Percentiles rank a stretch among this genome's conserved stretches.
These are phyloP conservation scores for Syncephalis plumigaleata DNA, from an alignment of 371 early-diverging fungal genomes.

Conservation along the genomic window DNA sequence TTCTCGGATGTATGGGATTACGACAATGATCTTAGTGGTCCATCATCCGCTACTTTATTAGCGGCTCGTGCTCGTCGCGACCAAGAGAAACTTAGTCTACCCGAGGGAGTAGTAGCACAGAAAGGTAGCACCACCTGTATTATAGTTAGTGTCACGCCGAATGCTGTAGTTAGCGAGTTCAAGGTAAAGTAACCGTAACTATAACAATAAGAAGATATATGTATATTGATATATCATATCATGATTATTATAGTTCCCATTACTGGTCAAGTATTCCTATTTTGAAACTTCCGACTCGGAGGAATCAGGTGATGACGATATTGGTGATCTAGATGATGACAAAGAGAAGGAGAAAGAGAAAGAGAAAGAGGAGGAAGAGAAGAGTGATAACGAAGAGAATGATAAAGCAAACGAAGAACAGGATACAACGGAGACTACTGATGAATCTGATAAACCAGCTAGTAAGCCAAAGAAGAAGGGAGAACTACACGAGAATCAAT, in stretches of 20 bases:
- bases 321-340: slow-evolving; percentile 6
- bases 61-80: slow-evolving; percentile 1
- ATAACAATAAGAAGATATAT: not conserved
- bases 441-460: too few relatives aligned
- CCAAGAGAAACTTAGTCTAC: slow-evolving; percentile 3
- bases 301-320: slow-evolving; percentile 8
- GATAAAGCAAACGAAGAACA: not conserved
- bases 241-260: slow-evolving; percentile 30
- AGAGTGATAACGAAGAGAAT: not conserved
- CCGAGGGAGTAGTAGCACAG: slow-evolving; percentile 28
- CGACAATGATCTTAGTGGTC: slow-evolving; percentile 27
- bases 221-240: too few relatives aligned
- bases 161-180: slow-evolving; percentile 19
- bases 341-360: not conserved
- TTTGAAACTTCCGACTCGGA: not conserved
- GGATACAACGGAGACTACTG: not conserved
- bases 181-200: slow-evolving; percentile 13
- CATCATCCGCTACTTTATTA: too few relatives aligned
- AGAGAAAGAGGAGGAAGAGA: not conserved
- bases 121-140: slow-evolving; percentile 39
- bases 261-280: slow-evolving; percentile 37
- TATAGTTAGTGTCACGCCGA: slow-evolving; percentile 32
- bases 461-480: too few relatives aligned
- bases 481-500: not conserved
- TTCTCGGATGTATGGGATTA: slow-evolving; percentile 74